These are phyloP conservation scores for Mucor plumbeus DNA, from an alignment of 371 early-diverging fungal species.

Conservation along the genomic window DNA sequence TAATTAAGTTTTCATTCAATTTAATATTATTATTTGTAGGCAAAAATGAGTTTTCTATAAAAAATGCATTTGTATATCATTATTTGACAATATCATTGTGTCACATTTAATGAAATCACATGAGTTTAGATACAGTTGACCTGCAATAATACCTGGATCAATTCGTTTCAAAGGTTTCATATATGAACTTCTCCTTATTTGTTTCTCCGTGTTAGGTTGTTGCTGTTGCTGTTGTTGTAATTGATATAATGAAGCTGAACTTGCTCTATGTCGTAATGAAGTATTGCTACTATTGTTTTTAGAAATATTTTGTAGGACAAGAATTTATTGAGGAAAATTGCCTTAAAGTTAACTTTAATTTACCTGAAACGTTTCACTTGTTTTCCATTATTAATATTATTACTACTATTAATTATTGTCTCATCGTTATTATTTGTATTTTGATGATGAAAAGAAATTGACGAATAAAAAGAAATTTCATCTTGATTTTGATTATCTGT, in stretches of 20 bases:
- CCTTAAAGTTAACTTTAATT: background rate
- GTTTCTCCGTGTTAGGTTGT: constrained; percentile 2
- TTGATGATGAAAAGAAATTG: constrained; percentile 11
- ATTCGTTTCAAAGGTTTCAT: constrained; percentile 17
- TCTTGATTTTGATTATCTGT: constrained; percentile 4
- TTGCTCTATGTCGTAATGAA: constrained; percentile 24
- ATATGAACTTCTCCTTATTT: constrained; percentile 8
- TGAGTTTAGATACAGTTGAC: background rate
- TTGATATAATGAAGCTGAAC: constrained; percentile 20
- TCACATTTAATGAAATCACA: constrained; percentile 9
- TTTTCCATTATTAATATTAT: constrained; percentile 14
- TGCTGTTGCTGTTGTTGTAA: constrained; percentile 6
- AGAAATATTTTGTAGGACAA: constrained; percentile 3
- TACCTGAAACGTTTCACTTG: constrained; percentile 35
- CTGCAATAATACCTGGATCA: constrained; percentile 14
- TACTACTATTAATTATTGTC: background rate
- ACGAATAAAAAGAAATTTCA: constrained; percentile 3
- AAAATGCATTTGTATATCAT: background rate
- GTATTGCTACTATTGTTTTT: constrained; percentile 12
- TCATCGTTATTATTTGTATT: background rate
- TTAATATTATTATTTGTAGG: background rate
- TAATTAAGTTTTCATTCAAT: background rate
- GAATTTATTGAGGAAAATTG: background rate
- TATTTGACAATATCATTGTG: constrained; percentile 21
- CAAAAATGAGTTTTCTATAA: constrained; percentile 9